Evolutionary conservation across 2,329 filamentous ascomycete species (phyloP).

Genomic region (Trichoderma sp.): DNA sequence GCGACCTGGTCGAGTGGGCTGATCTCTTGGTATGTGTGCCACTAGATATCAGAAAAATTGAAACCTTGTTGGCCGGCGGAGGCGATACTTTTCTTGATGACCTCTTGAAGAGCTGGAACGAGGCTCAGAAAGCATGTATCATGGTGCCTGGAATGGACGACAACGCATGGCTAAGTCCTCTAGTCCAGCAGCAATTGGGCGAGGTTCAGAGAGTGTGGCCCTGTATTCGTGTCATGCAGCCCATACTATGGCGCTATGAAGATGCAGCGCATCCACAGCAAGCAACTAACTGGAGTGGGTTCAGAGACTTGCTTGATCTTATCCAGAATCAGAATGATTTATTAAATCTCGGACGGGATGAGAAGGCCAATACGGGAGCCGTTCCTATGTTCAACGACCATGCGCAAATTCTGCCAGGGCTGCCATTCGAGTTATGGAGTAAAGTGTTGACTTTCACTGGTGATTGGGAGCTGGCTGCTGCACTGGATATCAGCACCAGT

Average conservation of each 20-base stretch:
- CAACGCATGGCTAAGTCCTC: conserved; percentile 85
- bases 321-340: conserved; percentile 76
- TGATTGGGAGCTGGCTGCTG: conserved; percentile 87
- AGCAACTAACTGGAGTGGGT: conserved; percentile 58
- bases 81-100: conserved; percentile 78
- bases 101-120: conserved; percentile 78
- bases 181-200: conserved; percentile 81
- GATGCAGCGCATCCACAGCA: conserved; percentile 47
- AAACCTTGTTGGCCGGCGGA: conserved; percentile 82
- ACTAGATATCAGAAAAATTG: conserved; percentile 78
- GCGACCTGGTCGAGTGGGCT: conserved; percentile 79
- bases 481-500: conserved; percentile 76
- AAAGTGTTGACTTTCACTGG: conserved; percentile 79
- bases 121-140: conserved; percentile 76
- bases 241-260: conserved; percentile 79
- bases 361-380: conserved; percentile 52
- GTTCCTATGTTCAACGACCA: conserved; percentile 34
- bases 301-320: conserved; percentile 69
- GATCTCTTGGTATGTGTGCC: conserved; percentile 81
- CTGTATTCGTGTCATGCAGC: conserved; percentile 78
- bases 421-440: conserved; percentile 87
- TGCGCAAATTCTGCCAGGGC: conserved; percentile 39
- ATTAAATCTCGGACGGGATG: conserved; percentile 68
- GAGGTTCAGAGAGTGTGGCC: conserved; percentile 82
- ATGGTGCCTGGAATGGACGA: conserved; percentile 86